Percentiles rank a stretch among this genome's conserved stretches.
Evolutionary conservation across 139 green algal genomes (phyloP).

Genomic region (Bryopsis sp.): DNA sequence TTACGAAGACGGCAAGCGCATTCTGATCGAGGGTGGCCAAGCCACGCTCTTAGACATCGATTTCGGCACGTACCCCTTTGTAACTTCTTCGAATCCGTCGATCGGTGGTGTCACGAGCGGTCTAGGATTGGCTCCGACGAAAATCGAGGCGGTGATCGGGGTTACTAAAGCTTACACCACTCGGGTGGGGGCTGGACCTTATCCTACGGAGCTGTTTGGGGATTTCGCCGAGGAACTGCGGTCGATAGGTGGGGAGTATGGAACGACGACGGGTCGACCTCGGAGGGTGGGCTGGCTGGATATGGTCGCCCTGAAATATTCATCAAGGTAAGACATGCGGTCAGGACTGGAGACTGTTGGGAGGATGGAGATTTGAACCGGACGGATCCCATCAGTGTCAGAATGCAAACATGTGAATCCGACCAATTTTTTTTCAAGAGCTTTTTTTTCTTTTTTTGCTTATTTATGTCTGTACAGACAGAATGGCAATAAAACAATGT

Average conservation of each 20-base stretch:
- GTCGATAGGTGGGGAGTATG: slow-evolving; percentile 77
- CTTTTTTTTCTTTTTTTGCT: no score
- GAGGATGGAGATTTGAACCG: no score
- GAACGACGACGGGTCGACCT: slow-evolving; percentile 94
- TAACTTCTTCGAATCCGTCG: slow-evolving; percentile 94
- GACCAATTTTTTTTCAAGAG: no score
- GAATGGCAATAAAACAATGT: no score
- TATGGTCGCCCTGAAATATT: slow-evolving; percentile 86
- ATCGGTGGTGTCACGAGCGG: slow-evolving; percentile 90
- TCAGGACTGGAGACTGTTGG: no score
- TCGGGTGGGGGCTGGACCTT: slow-evolving; percentile 89
- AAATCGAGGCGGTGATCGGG: slow-evolving; percentile 81
- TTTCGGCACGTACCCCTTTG: slow-evolving; percentile 99
- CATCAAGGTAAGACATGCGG: slow-evolving; percentile 23
- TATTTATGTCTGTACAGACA: no score
- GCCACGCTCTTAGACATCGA: slow-evolving; percentile 99
- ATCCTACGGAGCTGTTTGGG: slow-evolving; percentile 93
- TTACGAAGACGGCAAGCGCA: slow-evolving; percentile 56
- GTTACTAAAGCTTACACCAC: slow-evolving; percentile 99
- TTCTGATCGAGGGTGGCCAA: slow-evolving; percentile 97
- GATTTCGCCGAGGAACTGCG: slow-evolving; percentile 78
- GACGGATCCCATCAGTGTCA: no score
- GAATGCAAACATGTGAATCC: no score
- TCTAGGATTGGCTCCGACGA: slow-evolving; percentile 84
- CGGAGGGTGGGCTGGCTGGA: slow-evolving; percentile 96